These are phyloP conservation scores for Wolfiporia cocos DNA, from an alignment of 1,284 basidiomycete species.

Conservation along the genomic window DNA sequence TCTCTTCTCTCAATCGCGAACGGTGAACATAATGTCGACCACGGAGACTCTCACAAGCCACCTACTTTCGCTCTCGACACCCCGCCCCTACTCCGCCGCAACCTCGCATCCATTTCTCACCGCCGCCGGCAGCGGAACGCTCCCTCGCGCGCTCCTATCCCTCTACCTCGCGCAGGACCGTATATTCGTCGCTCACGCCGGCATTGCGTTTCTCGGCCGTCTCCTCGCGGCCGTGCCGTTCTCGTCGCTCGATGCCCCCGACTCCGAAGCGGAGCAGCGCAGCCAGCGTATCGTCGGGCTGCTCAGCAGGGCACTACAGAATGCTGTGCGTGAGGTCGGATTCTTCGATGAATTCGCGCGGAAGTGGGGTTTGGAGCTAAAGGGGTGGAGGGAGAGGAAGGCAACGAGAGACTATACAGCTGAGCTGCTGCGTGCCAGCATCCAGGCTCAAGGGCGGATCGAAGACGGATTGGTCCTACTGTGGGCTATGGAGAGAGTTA, in stretches of 20 bases:
- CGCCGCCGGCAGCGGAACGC: slow-evolving; percentile 42
- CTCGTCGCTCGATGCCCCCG: slow-evolving; percentile 25
- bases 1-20: too few relatives aligned
- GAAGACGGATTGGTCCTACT: slow-evolving; percentile 65
- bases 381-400: slow-evolving; percentile 47
- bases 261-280: slow-evolving; percentile 24
- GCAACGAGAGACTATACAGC: slow-evolving; percentile 65
- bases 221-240: slow-evolving; percentile 50
- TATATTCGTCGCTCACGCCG: slow-evolving; percentile 61
- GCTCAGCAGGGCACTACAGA: slow-evolving; percentile 45
- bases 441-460: slow-evolving; percentile 37
- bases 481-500: slow-evolving; percentile 73
- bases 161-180: slow-evolving; percentile 25
- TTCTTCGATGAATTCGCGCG: slow-evolving; percentile 53
- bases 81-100: slow-evolving; percentile 38
- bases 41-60: slow-evolving; percentile 20
- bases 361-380: slow-evolving; percentile 37
- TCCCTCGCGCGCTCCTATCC: slow-evolving; percentile 40
- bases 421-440: slow-evolving; percentile 57
- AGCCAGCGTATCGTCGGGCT: slow-evolving; percentile 40
- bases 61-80: slow-evolving; percentile 31
- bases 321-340: slow-evolving; percentile 48
- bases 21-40: too few relatives aligned
- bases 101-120: slow-evolving; percentile 50
- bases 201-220: slow-evolving; percentile 53